These are phyloP conservation scores for Larix kaempferi DNA, from an alignment of 75 land plant genomes.

Conservation along the genomic window DNA sequence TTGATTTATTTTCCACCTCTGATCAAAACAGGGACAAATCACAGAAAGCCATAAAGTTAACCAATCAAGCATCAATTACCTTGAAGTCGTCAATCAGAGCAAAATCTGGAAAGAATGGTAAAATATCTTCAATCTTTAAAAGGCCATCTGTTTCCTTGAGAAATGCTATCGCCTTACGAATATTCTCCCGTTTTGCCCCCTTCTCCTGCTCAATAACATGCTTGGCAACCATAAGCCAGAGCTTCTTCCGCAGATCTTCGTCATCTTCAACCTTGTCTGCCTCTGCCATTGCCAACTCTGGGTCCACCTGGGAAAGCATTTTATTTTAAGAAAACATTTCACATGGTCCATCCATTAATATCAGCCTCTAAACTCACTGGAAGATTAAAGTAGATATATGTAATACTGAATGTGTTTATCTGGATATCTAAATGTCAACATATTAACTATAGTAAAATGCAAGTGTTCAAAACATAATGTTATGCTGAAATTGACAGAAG, in stretches of 20 bases:
- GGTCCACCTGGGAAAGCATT: conserved; percentile 64
- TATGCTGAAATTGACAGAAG: no score
- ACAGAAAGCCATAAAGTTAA: neutral
- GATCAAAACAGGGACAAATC: neutral
- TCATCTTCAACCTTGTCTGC: conserved; percentile 98
- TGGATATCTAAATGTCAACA: no score
- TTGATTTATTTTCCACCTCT: neutral
- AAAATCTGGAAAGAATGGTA: conserved; percentile 98
- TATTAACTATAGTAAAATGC: no score
- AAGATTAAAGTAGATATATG: neutral
- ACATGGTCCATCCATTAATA: neutral
- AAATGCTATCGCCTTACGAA: conserved; percentile 91
- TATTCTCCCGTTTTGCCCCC: conserved; percentile 88
- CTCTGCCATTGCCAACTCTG: conserved; percentile 93
- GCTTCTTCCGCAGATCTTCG: conserved; percentile 86
- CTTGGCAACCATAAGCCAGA: conserved; percentile 97
- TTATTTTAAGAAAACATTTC: neutral
- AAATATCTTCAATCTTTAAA: conserved; percentile 95
- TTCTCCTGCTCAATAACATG: conserved; percentile 92
- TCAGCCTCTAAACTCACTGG: neutral
- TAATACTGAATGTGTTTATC: neutral
- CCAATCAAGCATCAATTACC: conserved; percentile 30
- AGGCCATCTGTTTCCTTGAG: conserved; percentile 96
- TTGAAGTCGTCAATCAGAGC: conserved; percentile 96
- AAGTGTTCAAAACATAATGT: no score